phyloP scores from a whole-genome alignment of 352 stramenopile species.

The Pythium volutum region DNA sequence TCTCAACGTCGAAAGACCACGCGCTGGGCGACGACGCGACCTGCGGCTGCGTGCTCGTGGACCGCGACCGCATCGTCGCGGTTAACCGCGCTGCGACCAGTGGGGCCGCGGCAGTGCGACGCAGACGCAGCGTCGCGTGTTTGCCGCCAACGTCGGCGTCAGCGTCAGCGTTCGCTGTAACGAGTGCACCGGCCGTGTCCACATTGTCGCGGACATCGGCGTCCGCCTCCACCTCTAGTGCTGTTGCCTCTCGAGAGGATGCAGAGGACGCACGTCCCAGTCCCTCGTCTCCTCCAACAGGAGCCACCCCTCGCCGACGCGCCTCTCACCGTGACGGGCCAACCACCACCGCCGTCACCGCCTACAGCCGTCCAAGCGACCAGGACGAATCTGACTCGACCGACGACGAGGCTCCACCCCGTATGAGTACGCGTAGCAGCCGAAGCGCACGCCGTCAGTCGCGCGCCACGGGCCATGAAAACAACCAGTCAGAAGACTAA shows the following conservation, averaged over 20 bases:
- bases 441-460: no score
- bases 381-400: constrained; percentile 34
- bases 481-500: constrained; percentile 29
- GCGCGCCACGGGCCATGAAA: constrained; percentile 4
- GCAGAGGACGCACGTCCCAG: neutral
- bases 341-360: neutral
- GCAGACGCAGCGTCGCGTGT: constrained; percentile 30
- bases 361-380: neutral
- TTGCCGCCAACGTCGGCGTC: neutral
- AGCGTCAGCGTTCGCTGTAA: neutral
- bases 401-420: constrained; percentile 25
- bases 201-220: no score
- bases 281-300: neutral
- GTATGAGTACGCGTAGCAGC: no score
- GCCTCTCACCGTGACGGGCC: neutral
- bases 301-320: neutral
- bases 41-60: constrained; percentile 65
- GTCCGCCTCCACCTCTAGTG: neutral
- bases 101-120: constrained; percentile 26
- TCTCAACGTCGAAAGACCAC: constrained; percentile 75
- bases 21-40: constrained; percentile 53
- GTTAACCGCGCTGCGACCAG: constrained; percentile 44
- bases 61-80: constrained; percentile 50
- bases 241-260: neutral
- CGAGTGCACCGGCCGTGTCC: no score